Evolutionary conservation across 768 basidiomycete species (phyloP), one percentile per base, ranked within the genome.

Genomic region (Boletus rex-veris): DNA sequence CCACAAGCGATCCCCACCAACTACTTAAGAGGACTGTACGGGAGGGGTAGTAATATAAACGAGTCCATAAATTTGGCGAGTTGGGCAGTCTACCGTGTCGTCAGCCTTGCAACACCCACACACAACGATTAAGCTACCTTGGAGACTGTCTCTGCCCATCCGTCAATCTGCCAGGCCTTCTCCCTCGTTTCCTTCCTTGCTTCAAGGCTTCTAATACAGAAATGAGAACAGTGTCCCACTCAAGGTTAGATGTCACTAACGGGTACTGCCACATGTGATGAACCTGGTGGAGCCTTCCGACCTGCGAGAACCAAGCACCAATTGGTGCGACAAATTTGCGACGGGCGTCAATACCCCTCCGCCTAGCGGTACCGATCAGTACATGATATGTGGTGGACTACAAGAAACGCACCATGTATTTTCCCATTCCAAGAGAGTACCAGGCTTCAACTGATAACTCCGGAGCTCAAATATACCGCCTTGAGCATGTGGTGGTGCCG

Each of bases 191-290:
- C 84, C 71, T 93, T 96, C 55, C 96, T 79, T 8, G 80, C 80
- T 57, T 92, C 84, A 52, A 97, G 77, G 62, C 82, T 82, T 52
- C 89, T 90, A 56, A 47, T 46, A 43, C 7, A 43, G 7, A 31
- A 51, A 51, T 58, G 54, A 52, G 52, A 64, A 53, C 15, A 24
- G 33, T 48, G 47, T 53, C 45, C 42, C 33, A 30, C 28, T 42
- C 55, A 57, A 42, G 16, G 18, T 47, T 15, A 50, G 19, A 54
- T 45, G 43, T 54, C 55, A 80, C 86, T 67, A 64, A 92, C 91
- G 86, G 85, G 68, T 96, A 96, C 73, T 98, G 95, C 96, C 96
- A 98, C 74, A 98, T 82, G 73, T 98, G 96, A 68, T 98, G 90
- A 8, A 97, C 96, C 60, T 91, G 81, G 65, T 92, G 88, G 50